Base-by-base conservation (phyloP, 768 basidiomycete genomes). In the Mycena filopes region DNA sequence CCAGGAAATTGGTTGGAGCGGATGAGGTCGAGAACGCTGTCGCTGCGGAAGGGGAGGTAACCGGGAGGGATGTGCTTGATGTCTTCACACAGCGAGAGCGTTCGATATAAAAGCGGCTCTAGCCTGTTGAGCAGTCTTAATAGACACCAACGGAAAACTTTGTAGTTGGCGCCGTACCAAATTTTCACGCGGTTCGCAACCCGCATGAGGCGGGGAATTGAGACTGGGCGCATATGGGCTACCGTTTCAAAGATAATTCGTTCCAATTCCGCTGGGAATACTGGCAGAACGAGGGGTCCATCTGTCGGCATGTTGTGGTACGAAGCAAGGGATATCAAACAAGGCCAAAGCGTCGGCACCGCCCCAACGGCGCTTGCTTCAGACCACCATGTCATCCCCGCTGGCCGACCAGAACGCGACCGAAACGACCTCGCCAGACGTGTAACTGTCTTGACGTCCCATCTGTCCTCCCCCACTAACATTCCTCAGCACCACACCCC, bases 141-240 rank as follows among this genome's bases (percentile, higher is more conserved):
- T 18, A 51, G 23, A 36, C 7, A 26, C 4, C 7, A 29, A 28
- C 36, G 3, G 25, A 42, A 42, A 25, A 29, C 33, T 18, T 23
- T 26, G 29, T 16, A n/a, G 10, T 26, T 25, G 26, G 26, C 28
- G n/a, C 15, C 55, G 25, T 15, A 55, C 55, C 55, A 55, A 29
- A 26, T 21, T 28, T 55, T 55, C n/a, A 45, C 55, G 21, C 55
- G 55, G 26, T 41, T 26, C 9, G 55, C 55, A 12, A 55, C 55
- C 41, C 42, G 26, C 55, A 55, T 42, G 18, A 55, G 25, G n/a
- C 18, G 21, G 5, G 29, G 41, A 42, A 55, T 55, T 20, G 55
- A 16, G 2, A 25, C 12, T 8, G 55, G 55, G 41, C 42, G 55
- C 4, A 18, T 29, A 18, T 31, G 36, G n/a, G 55, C 55, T 11